Conservation (phyloP, 1,139 yeast genomes). For the Pichia sp. region DNA sequence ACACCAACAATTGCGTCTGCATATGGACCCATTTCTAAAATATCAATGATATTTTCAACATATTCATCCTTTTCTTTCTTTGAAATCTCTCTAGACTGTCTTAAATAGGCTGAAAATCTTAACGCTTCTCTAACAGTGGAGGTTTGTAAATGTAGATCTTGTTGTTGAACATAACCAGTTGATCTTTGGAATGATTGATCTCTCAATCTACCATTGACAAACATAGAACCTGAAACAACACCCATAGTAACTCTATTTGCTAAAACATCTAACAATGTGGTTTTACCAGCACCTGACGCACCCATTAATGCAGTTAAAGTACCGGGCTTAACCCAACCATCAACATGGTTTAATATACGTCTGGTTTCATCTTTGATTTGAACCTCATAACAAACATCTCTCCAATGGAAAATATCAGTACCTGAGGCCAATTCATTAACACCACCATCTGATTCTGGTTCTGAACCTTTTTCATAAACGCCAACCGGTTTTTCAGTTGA, state of each 20-base stretch:
- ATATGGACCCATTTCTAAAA: constrained; percentile 53
- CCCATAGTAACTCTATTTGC: constrained; percentile 57
- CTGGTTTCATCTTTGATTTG: constrained; percentile 39
- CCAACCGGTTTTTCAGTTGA: constrained; percentile 14
- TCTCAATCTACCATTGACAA: constrained; percentile 50
- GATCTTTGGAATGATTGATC: constrained; percentile 50
- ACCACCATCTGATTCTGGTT: not conserved
- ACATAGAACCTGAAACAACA: constrained; percentile 56
- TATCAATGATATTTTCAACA: constrained; percentile 51
- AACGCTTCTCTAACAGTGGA: constrained; percentile 57
- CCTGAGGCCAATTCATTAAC: constrained; percentile 16
- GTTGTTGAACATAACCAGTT: constrained; percentile 64
- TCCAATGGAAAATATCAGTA: constrained; percentile 44
- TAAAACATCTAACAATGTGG: constrained; percentile 52
- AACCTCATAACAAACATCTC: constrained; percentile 35
- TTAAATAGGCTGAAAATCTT: constrained; percentile 53
- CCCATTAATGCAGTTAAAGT: constrained; percentile 61
- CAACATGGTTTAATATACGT: constrained; percentile 47
- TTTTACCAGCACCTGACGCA: constrained; percentile 67
- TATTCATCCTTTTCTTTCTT: constrained; percentile 45
- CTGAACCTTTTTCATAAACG: constrained; percentile 9
- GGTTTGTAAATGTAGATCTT: constrained; percentile 54
- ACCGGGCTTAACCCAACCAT: constrained; percentile 64
- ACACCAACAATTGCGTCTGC: constrained; percentile 60
- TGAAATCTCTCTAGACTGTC: constrained; percentile 47